phyloP scores from a whole-genome alignment of 1,139 yeast species.

The Geotrichum fermentans region DNA sequence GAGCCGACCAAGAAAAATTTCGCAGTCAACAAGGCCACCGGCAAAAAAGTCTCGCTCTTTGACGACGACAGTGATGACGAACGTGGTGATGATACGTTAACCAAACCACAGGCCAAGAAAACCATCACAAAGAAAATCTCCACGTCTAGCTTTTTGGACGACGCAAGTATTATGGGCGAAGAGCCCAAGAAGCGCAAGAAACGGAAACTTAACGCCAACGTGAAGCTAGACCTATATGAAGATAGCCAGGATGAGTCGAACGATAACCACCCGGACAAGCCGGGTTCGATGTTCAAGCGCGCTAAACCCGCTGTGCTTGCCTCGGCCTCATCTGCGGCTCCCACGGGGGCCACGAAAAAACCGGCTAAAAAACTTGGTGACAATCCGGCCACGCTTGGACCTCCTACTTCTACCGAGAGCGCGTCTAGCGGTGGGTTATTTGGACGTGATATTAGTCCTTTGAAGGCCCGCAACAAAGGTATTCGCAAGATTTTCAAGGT shows the following conservation, averaged over 20 bases:
- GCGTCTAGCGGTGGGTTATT: conserved; percentile 5
- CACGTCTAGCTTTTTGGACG: background rate
- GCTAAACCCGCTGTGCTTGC: conserved; percentile 13
- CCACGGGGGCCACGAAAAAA: background rate
- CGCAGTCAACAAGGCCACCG: conserved; percentile 7
- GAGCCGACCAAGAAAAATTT: background rate
- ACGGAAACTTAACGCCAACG: conserved; percentile 29
- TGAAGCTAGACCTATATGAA: conserved; percentile 24
- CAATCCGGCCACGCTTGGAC: background rate
- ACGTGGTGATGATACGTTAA: background rate
- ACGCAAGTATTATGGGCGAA: background rate
- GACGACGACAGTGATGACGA: conserved; percentile 15
- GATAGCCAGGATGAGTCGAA: background rate
- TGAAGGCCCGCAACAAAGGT: conserved; percentile 18
- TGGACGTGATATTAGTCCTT: conserved; percentile 26
- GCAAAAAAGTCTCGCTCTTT: conserved; percentile 13
- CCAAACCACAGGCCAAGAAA: background rate
- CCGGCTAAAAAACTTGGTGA: background rate
- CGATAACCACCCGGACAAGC: conserved; percentile 22
- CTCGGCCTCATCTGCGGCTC: background rate
- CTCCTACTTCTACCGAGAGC: background rate
- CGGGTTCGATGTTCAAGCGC: conserved; percentile 27
- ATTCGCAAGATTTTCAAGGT: conserved; percentile 8
- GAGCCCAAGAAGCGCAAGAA: conserved; percentile 10
- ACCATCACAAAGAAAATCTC: background rate